Evolutionary conservation across 805 yeast genomes (phyloP).

Genomic region (Saturnispora kantuleensis): DNA sequence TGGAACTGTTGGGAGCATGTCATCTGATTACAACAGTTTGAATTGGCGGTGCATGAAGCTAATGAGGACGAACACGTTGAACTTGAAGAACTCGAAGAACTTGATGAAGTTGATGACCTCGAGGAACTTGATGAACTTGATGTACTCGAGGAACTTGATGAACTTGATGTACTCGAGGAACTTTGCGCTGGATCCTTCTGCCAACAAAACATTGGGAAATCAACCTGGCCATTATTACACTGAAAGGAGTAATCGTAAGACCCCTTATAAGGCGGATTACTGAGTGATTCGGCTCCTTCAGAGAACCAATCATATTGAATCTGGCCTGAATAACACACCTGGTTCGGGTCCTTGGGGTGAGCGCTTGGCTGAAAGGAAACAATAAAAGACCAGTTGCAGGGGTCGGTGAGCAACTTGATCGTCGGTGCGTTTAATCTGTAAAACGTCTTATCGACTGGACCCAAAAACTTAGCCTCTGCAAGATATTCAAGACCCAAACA

Average conservation of each 20-base stretch:
- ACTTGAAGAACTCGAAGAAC: constrained; percentile 1
- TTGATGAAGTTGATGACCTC: not conserved
- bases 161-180: not conserved
- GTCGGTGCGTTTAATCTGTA: constrained; percentile 12
- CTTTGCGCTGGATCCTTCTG: not conserved
- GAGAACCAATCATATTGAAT: constrained; percentile 23
- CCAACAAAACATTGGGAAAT: constrained; percentile 20
- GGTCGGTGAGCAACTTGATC: constrained; percentile 13
- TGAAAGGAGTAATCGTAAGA: constrained; percentile 16
- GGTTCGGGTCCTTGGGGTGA: constrained; percentile 6
- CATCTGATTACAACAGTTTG: not conserved
- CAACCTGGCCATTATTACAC: constrained; percentile 17
- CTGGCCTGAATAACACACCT: constrained; percentile 18
- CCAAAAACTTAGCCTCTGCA: constrained; percentile 10
- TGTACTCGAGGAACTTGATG: constrained; percentile 3
- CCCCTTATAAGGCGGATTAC: constrained; percentile 3
- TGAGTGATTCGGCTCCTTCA: not conserved
- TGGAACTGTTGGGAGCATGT: not conserved
- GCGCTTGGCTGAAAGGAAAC: constrained; percentile 16
- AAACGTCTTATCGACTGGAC: not conserved
- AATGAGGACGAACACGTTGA: not conserved
- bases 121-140: not conserved
- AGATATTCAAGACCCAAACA: constrained; percentile 7
- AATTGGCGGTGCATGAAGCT: not conserved
- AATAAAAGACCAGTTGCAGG: constrained; percentile 19